A percentile compares a stretch with the other conserved stretches of the same genome.
phyloP scores from a whole-genome alignment of 148 eudicot genomes.

The Bassia scoparia region DNA sequence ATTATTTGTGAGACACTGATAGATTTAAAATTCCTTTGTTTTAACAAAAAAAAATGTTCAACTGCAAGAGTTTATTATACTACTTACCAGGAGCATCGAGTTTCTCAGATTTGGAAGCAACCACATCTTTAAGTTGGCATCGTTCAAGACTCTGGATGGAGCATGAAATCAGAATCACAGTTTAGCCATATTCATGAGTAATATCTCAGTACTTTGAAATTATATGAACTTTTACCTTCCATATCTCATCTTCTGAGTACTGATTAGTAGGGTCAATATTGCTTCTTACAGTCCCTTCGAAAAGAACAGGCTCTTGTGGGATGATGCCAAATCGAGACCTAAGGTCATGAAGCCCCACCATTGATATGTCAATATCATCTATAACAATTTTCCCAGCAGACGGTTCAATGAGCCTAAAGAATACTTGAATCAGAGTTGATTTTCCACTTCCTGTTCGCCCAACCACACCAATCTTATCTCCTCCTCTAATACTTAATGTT shows the following conservation, averaged over 20 bases:
- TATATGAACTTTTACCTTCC: constrained; percentile 59
- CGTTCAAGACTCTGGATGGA: constrained; percentile 75
- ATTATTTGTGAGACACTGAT: too few relatives aligned
- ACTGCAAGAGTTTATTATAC: too few relatives aligned
- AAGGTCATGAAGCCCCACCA: constrained; percentile 80
- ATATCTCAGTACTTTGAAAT: not conserved
- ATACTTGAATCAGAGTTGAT: constrained; percentile 85
- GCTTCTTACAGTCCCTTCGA: constrained; percentile 93
- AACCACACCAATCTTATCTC: constrained; percentile 90
- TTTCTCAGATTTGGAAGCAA: constrained; percentile 76
- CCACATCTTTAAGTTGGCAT: constrained; percentile 89
- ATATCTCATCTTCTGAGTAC: constrained; percentile 87
- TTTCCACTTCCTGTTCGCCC: constrained; percentile 97
- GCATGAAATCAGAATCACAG: not conserved
- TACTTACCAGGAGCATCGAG: constrained; percentile 71
- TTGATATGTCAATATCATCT: constrained; percentile 64
- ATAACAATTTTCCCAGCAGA: constrained; percentile 67
- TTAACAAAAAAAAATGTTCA: too few relatives aligned
- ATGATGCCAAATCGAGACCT: constrained; percentile 95
- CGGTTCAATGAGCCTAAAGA: constrained; percentile 92
- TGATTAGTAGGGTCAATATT: constrained; percentile 75
- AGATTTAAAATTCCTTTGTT: too few relatives aligned
- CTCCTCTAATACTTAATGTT: constrained; percentile 66
- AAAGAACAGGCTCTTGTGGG: constrained; percentile 97
- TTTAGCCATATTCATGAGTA: not conserved